phyloP scores from a whole-genome alignment of 2,329 filamentous ascomycete species.

The Ceratocystis variospora region DNA sequence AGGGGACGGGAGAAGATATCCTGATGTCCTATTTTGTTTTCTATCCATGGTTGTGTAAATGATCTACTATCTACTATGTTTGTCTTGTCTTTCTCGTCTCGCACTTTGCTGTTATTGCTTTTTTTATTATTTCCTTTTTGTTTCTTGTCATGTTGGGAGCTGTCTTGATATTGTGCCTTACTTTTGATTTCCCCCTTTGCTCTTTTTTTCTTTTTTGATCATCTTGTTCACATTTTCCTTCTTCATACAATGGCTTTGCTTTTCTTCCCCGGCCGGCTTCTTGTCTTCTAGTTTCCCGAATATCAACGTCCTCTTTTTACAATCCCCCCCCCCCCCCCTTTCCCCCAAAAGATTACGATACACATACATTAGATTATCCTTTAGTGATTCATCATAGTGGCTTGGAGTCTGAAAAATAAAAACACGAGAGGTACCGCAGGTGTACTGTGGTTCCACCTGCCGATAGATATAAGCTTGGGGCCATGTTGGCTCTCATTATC shows the following conservation, averaged over 20 bases:
- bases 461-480: neutral
- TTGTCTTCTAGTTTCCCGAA: neutral
- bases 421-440: neutral
- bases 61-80: neutral
- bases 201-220: neutral
- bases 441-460: constrained; percentile 6
- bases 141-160: too few species aligned
- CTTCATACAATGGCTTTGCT: neutral
- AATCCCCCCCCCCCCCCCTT: too few species aligned
- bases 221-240: neutral
- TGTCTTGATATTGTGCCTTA: neutral
- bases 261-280: neutral
- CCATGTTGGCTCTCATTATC: neutral
- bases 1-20: neutral
- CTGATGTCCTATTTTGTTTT: neutral
- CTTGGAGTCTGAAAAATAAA: neutral
- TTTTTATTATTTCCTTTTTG: too few species aligned
- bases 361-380: too few species aligned
- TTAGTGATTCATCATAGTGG: neutral
- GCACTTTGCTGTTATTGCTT: too few species aligned
- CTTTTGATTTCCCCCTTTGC: neutral
- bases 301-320: neutral
- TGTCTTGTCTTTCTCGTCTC: neutral
- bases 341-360: too few species aligned
- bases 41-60: neutral